Percentiles rank a stretch among this genome's conserved stretches.
phyloP scores from a whole-genome alignment of 768 basidiomycete genomes.

The Russula griseocarnosa region DNA sequence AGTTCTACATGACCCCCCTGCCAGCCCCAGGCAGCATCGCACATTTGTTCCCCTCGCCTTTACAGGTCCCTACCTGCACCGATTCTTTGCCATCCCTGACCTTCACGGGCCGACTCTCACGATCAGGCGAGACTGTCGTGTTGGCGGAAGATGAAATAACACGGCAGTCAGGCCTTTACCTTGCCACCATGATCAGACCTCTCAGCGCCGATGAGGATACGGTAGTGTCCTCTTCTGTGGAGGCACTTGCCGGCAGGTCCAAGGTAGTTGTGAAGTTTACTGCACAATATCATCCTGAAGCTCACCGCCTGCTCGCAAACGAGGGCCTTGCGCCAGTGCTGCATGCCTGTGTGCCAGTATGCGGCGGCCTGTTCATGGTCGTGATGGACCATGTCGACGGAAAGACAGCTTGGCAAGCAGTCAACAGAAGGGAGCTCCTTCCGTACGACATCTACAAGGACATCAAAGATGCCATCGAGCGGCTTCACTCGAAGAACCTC shows the following conservation, averaged over 20 bases:
- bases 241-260: neutral
- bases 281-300: neutral
- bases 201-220: neutral
- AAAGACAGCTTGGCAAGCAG: neutral
- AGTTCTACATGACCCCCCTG: neutral
- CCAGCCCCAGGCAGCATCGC: neutral
- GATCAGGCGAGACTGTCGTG: neutral
- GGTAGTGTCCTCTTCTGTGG: neutral
- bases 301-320: neutral
- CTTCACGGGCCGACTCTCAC: neutral
- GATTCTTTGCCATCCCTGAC: neutral
- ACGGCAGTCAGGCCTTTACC: neutral
- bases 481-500: neutral
- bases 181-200: slow-evolving; percentile 1
- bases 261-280: slow-evolving; percentile 1
- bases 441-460: slow-evolving; percentile 1
- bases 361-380: neutral
- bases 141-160: neutral
- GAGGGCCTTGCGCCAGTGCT: neutral
- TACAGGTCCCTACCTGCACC: neutral
- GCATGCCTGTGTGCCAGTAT: neutral
- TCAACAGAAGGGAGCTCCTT: neutral
- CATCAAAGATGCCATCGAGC: neutral
- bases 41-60: slow-evolving; percentile 3
- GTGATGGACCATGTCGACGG: neutral